Evolutionary conservation across 2,329 filamentous ascomycete species (phyloP).

Genomic region (Pseudohalonectria lignicola): DNA sequence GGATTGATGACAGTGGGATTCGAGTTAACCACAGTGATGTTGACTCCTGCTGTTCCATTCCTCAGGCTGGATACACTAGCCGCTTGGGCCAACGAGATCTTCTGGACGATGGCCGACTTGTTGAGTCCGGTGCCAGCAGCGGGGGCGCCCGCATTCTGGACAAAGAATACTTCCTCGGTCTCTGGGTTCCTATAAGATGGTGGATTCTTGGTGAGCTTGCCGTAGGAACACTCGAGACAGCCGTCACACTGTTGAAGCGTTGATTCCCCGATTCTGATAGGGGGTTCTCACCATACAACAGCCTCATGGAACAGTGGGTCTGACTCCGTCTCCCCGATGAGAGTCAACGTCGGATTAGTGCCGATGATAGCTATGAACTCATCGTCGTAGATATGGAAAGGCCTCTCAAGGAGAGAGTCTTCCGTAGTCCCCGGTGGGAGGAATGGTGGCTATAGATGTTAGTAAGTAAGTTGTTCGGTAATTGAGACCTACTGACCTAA

Average conservation of each 20-base stretch:
- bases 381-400: conserved; percentile 38
- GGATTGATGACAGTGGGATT: conserved; percentile 35
- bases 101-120: conserved; percentile 38
- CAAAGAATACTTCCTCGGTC: conserved; percentile 43
- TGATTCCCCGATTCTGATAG: too few relatives aligned
- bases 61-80: conserved; percentile 23
- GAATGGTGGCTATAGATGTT: conserved; percentile 18
- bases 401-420: conserved; percentile 23
- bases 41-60: conserved; percentile 26
- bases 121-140: conserved; percentile 37
- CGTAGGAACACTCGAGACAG: too few relatives aligned
- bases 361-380: conserved; percentile 41
- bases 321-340: conserved; percentile 30
- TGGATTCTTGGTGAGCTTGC: too few relatives aligned
- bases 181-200: conserved; percentile 20
- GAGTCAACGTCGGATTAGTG: conserved; percentile 32
- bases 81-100: conserved; percentile 33
- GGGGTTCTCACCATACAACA: conserved; percentile 42
- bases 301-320: conserved; percentile 45
- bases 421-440: conserved; percentile 29
- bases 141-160: conserved; percentile 35
- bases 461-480: background rate
- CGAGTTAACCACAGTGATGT: conserved; percentile 27
- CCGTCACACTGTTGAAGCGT: background rate
- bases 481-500: background rate